These are phyloP conservation scores for Pythium sp. DNA, from an alignment of 352 stramenopile genomes.

Conservation along the genomic window DNA sequence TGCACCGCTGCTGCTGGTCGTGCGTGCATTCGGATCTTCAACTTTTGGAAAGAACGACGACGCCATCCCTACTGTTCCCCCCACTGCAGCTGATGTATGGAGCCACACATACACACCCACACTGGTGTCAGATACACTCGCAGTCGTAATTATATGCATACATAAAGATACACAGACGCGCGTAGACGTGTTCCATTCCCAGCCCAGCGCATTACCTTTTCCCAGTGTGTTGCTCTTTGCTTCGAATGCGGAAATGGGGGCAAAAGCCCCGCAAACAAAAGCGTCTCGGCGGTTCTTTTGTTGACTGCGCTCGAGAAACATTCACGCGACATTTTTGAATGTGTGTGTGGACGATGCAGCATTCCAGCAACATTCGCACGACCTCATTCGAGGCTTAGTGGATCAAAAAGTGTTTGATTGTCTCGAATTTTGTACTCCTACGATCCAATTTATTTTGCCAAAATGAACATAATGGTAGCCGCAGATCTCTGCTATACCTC, in stretches of 20 bases:
- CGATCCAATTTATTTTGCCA: no score
- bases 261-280: neutral
- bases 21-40: slow-evolving; percentile 14
- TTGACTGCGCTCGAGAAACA: neutral
- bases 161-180: no score
- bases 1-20: neutral
- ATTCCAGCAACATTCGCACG: neutral
- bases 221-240: neutral
- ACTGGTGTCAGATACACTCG: neutral
- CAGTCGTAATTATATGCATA: no score
- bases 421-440: no score
- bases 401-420: neutral
- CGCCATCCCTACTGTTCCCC: slow-evolving; percentile 8
- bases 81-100: neutral
- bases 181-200: no score
- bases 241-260: slow-evolving; percentile 5
- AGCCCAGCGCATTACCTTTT: neutral
- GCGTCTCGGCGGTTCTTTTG: neutral
- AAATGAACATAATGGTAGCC: no score
- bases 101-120: neutral
- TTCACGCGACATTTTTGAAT: neutral
- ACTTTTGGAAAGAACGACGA: slow-evolving; percentile 18
- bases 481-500: no score
- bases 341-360: neutral
- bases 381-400: neutral